phyloP scores from a whole-genome alignment of 2,329 filamentous ascomycete genomes.

The Alternaria triticimaculans region DNA sequence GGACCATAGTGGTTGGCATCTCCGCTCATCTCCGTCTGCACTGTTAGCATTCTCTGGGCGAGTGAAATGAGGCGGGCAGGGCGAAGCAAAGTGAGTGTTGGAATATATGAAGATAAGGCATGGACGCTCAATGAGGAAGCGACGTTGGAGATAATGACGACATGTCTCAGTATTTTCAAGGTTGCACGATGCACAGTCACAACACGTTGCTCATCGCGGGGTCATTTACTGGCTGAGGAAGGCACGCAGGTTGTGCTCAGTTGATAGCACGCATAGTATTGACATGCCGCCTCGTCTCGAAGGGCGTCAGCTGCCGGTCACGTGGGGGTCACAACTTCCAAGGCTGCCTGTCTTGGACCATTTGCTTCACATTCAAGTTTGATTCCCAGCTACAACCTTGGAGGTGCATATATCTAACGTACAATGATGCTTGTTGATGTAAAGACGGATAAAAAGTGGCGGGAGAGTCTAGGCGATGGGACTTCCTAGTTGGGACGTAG shows the following conservation, averaged over 20 bases:
- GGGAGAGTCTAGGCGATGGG: background rate
- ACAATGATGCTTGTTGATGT: background rate
- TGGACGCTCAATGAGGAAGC: background rate
- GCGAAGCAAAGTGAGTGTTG: background rate
- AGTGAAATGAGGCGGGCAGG: background rate
- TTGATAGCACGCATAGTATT: background rate
- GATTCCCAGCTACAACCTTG: background rate
- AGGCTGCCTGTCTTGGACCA: background rate
- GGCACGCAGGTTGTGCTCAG: background rate
- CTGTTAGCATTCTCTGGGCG: background rate
- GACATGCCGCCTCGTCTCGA: background rate
- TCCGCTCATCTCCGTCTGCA: background rate
- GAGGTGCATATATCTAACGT: background rate
- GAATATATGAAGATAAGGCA: background rate
- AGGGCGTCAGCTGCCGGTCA: background rate
- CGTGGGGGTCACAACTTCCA: background rate
- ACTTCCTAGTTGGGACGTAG: slow-evolving; percentile 5
- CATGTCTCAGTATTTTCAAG: background rate
- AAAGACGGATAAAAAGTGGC: slow-evolving; percentile 1
- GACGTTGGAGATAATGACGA: background rate
- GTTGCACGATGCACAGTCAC: background rate
- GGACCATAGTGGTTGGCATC: background rate
- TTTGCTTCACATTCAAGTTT: background rate
- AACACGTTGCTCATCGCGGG: slow-evolving; percentile 2
- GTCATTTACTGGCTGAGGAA: background rate